Base-by-base conservation (phyloP, 2,329 filamentous ascomycete species). In the Sclerotinia subarctica region DNA sequence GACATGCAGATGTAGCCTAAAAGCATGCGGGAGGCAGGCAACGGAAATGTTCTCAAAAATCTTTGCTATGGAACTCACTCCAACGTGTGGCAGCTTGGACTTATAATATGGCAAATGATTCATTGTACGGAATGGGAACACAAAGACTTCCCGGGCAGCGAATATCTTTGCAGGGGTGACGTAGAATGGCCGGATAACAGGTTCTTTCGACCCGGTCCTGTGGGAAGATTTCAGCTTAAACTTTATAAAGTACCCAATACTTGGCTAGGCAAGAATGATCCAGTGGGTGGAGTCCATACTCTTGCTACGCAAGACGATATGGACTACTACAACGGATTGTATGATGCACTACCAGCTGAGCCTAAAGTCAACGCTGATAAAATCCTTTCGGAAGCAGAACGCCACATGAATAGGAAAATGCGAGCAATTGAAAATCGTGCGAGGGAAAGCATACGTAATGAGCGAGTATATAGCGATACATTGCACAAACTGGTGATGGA, bases 271-370 rank as follows among this genome's bases (percentile, higher is more conserved):
- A 6, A 38, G 13, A 51, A 38, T 15, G 59, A 51, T 26, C 29
- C 51, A 21, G 15, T 2, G 24, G 59, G 59, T 13, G 29, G 32
- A 26, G 59, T 63, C 3, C 15, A 63, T 51, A 63, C 59, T 51
- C 46, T 63, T 63, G 59, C 59, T 52, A 63, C 47, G 8, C 46
- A 51, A 51, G 59, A 63, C 8, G 59, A 63, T 26, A 63, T 63
- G 7, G 21, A 63, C 15, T 63, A 13, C 35, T 63, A 21, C 17
- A 51, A 21, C 38, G 59, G 59, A 26, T 5, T 6, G n/a, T 63
- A 38, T 3, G 59, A 63, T 10, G 46, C 24, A 3, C 5, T 51
- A 5, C 29, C n/a, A 38, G 7, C 4, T 21, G 46, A 38, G 1
- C n/a, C n/a, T 13, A n/a, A 35, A 6, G 11, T 7, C 6, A 32